Conservation (phyloP, 2,329 filamentous ascomycete genomes). For the Ophiocordyceps camponoti-floridani region DNA sequence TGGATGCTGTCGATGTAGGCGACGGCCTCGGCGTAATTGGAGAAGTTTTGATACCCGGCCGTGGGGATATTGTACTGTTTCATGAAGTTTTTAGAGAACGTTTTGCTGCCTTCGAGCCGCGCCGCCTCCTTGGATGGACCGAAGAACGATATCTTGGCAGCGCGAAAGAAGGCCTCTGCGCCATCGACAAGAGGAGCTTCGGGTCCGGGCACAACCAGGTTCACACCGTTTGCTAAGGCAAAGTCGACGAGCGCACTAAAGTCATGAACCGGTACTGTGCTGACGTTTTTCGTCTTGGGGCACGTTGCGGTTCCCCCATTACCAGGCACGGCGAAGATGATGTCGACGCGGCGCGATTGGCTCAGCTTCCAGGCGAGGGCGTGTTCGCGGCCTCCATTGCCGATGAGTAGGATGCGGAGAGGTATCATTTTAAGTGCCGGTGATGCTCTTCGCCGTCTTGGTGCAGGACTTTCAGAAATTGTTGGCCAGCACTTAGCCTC, state of each 20-base stretch:
- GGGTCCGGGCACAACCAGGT: slow-evolving; percentile 76
- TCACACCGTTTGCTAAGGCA: slow-evolving; percentile 53
- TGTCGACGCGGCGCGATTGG: slow-evolving; percentile 61
- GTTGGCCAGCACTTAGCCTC: too few species aligned
- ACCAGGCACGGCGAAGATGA: slow-evolving; percentile 55
- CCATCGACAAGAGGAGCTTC: slow-evolving; percentile 90
- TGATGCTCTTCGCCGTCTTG: too few species aligned
- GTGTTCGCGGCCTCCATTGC: slow-evolving; percentile 89
- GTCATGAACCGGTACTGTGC: slow-evolving; percentile 51
- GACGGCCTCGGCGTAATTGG: slow-evolving; percentile 51
- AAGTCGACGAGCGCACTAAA: slow-evolving; percentile 62
- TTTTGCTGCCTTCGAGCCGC: slow-evolving; percentile 88
- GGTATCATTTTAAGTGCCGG: slow-evolving; percentile 7
- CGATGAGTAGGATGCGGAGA: slow-evolving; percentile 67
- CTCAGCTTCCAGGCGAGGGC: slow-evolving; percentile 86
- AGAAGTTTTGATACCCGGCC: slow-evolving; percentile 79
- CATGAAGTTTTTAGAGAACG: slow-evolving; percentile 98
- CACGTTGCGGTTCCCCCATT: slow-evolving; percentile 72
- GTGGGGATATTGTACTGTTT: slow-evolving; percentile 77
- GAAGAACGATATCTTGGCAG: slow-evolving; percentile 61
- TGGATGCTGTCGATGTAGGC: slow-evolving; percentile 54
- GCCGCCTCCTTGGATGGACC: slow-evolving; percentile 75
- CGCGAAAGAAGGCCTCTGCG: slow-evolving; percentile 65
- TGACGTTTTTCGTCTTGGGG: slow-evolving; percentile 57
- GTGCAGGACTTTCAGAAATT: too few species aligned